Conservation (phyloP, 805 yeast genomes). For the Candida ulmi region DNA sequence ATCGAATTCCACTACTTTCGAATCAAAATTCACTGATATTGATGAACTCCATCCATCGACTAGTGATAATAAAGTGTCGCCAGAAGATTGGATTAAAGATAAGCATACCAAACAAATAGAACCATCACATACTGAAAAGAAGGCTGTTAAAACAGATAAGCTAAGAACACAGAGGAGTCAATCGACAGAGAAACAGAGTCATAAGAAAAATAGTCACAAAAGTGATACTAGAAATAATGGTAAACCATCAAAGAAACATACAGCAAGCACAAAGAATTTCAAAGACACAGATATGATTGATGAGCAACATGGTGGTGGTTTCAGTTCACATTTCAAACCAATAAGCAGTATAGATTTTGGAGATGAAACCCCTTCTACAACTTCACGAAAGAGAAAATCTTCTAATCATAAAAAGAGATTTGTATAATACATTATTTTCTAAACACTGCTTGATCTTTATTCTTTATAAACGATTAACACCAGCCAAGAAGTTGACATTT, state of each 20-base stretch:
- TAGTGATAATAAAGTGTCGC: slow-evolving; percentile 5
- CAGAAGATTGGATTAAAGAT: slow-evolving; percentile 10
- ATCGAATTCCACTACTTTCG: slow-evolving; percentile 6
- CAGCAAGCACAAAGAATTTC: background rate
- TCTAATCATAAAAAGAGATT: background rate
- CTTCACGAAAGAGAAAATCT: background rate
- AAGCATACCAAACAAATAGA: too few species aligned
- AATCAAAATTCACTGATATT: slow-evolving; percentile 10
- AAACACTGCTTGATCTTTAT: too few species aligned
- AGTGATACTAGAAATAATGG: too few species aligned
- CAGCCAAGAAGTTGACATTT: slow-evolving; percentile 70
- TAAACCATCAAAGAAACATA: too few species aligned
- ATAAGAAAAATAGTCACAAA: too few species aligned
- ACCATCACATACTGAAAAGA: too few species aligned
- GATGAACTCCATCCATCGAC: slow-evolving; percentile 13
- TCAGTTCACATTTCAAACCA: background rate
- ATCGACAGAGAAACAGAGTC: too few species aligned
- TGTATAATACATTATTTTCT: too few species aligned
- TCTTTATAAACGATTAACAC: slow-evolving; percentile 32
- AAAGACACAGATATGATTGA: background rate
- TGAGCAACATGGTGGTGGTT: background rate
- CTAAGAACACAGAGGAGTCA: too few species aligned
- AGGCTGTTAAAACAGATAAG: too few species aligned
- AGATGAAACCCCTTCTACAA: background rate
- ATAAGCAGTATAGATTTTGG: background rate